Conservation (phyloP, 2,329 filamentous ascomycete genomes). For the Hymenoscyphus repandus region DNA sequence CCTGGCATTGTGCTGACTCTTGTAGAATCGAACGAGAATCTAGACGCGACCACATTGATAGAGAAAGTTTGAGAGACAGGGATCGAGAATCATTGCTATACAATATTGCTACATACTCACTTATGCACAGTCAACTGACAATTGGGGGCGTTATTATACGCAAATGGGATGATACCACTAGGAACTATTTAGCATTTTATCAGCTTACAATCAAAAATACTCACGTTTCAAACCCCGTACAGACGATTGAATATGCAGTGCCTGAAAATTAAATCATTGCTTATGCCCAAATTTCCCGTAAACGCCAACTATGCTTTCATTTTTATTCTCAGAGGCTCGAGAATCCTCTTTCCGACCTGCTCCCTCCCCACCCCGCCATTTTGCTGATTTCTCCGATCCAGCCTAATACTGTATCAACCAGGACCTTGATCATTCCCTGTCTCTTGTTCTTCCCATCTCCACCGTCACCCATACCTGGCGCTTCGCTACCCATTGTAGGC, state of each 20-base stretch:
- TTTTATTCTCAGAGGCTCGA: neutral
- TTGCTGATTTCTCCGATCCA: slow-evolving; percentile 38
- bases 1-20: neutral
- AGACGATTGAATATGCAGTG: no score
- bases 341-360: slow-evolving; percentile 26
- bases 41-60: neutral
- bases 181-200: slow-evolving; percentile 11
- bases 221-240: slow-evolving; percentile 5
- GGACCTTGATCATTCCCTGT: slow-evolving; percentile 61
- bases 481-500: slow-evolving; percentile 81
- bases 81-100: slow-evolving; percentile 15
- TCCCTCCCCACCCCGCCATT: slow-evolving; percentile 25
- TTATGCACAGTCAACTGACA: slow-evolving; percentile 19
- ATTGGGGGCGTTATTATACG: slow-evolving; percentile 7
- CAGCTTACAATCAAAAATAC: neutral
- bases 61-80: slow-evolving; percentile 1
- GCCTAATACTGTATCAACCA: slow-evolving; percentile 54
- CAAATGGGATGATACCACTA: slow-evolving; percentile 19
- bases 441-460: slow-evolving; percentile 44
- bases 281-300: neutral
- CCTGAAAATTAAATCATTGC: neutral
- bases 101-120: slow-evolving; percentile 20
- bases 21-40: neutral
- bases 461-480: slow-evolving; percentile 31
- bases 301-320: neutral